Percentiles rank a stretch among this genome's conserved stretches.
Evolutionary conservation across 176 grass and related monocot genomes (phyloP).

Genomic region (maize (Zea mays)): Zm-B73-REFERENCE-NAM-5.0 NC_050100.1:127865001-127865500

Average conservation of each 20-base stretch:
- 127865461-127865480: slow-evolving; percentile 18
- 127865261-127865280: no score
- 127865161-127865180: background rate
- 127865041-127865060: no score
- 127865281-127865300: no score
- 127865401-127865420: background rate
- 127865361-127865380: background rate
- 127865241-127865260: no score
- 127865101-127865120: background rate
- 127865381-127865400: no score
- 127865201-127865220: background rate
- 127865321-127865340: background rate
- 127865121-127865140: background rate
- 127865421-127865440: slow-evolving; percentile 50
- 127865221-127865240: no score
- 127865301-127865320: no score
- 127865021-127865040: background rate
- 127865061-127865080: background rate
- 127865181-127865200: background rate
- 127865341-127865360: background rate
- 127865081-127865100: slow-evolving; percentile 1
- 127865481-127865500: slow-evolving; percentile 72
- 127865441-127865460: slow-evolving; percentile 25
- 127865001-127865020: background rate
- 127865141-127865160: background rate